Conservation (phyloP, 768 basidiomycete genomes). For the Crassisporium funariophilum region DNA sequence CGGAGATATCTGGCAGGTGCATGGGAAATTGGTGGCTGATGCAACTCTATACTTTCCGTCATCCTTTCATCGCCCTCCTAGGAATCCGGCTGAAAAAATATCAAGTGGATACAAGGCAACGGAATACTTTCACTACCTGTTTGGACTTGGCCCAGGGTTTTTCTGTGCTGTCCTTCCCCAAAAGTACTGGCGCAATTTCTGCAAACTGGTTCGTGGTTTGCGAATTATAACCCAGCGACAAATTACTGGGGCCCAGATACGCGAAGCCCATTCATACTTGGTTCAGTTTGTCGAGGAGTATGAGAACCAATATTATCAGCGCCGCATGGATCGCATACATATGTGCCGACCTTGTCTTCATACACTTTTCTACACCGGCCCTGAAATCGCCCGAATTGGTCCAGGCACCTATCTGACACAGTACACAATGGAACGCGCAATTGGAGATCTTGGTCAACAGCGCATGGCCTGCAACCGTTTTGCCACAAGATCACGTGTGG, state of each 20-base stretch:
- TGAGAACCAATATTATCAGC: constrained; percentile 36
- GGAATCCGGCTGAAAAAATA: too few relatives aligned
- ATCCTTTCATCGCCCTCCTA: constrained; percentile 13
- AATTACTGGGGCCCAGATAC: constrained; percentile 20
- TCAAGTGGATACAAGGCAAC: constrained; percentile 35
- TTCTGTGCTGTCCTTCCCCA: constrained; percentile 25
- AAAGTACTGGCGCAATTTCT: constrained; percentile 22
- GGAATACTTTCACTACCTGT: constrained; percentile 31
- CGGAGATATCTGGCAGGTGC: background rate
- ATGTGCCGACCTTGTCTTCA: constrained; percentile 35
- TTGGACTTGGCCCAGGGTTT: constrained; percentile 28
- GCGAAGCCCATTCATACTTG: constrained; percentile 24
- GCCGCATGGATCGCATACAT: constrained; percentile 26
- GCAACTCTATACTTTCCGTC: constrained; percentile 15
- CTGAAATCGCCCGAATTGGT: too few relatives aligned
- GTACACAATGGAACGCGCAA: too few relatives aligned
- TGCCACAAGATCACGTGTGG: too few relatives aligned
- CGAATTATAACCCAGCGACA: constrained; percentile 21
- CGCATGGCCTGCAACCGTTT: too few relatives aligned
- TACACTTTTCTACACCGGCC: constrained; percentile 27
- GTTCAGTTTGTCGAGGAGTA: constrained; percentile 31
- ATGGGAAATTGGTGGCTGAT: constrained; percentile 2
- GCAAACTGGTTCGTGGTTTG: constrained; percentile 25
- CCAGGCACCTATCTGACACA: too few relatives aligned
- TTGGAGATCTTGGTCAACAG: too few relatives aligned